Percentiles rank a stretch among this genome's conserved stretches.
These are phyloP conservation scores for Aspergillus vadensis DNA, from an alignment of 2,329 filamentous ascomycete species.

Conservation along the genomic window DNA sequence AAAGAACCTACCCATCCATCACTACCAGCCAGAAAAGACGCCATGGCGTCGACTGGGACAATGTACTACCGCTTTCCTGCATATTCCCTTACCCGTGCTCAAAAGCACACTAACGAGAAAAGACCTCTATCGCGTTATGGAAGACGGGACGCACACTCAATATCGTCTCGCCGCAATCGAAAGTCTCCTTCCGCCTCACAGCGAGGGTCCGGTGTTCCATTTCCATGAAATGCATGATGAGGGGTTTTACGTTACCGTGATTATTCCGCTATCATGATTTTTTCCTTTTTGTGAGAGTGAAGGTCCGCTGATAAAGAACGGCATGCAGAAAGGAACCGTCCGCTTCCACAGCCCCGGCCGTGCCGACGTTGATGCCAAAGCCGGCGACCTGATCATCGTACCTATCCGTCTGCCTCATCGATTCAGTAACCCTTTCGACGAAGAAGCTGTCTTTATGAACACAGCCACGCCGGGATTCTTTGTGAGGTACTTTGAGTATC, in stretches of 20 bases:
- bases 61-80: not conserved
- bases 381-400: constrained; percentile 58
- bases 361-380: constrained; percentile 50
- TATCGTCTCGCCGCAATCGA: constrained; percentile 48
- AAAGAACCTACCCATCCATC: constrained; percentile 6
- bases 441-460: constrained; percentile 59
- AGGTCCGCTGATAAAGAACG: not conserved
- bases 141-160: constrained; percentile 42
- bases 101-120: not conserved
- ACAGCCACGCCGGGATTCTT: constrained; percentile 61
- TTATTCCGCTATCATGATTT: too few species aligned
- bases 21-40: constrained; percentile 1
- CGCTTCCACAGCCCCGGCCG: constrained; percentile 54
- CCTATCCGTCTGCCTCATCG: constrained; percentile 58
- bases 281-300: too few species aligned
- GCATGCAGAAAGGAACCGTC: constrained; percentile 45
- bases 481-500: constrained; percentile 59
- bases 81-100: too few species aligned
- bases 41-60: constrained; percentile 7
- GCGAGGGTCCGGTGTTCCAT: constrained; percentile 51
- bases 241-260: constrained; percentile 55
- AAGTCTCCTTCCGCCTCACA: constrained; percentile 50
- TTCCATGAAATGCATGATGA: constrained; percentile 63
- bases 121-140: constrained; percentile 26
- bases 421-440: constrained; percentile 58